A percentile compares a stretch with the other conserved stretches of the same genome.
These are phyloP conservation scores for Cadophora malorum DNA, from an alignment of 2,329 filamentous ascomycete species.

Conservation along the genomic window DNA sequence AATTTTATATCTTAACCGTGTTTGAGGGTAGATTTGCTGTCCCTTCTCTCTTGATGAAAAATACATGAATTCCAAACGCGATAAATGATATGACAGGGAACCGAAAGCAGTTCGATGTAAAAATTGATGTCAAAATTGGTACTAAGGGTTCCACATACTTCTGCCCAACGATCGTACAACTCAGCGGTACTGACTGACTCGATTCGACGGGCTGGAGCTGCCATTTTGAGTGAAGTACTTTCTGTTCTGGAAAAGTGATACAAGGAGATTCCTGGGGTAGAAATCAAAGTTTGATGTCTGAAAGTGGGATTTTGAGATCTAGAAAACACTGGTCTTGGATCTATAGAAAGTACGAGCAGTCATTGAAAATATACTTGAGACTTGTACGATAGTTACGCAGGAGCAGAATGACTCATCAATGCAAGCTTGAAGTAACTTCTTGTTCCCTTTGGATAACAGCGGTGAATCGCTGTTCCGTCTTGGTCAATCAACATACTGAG, in stretches of 20 bases:
- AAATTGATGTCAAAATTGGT: background rate
- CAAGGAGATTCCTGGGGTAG: background rate
- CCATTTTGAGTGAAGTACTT: slow-evolving; percentile 18
- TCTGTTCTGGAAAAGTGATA: background rate
- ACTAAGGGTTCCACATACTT: slow-evolving; percentile 29
- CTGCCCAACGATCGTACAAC: slow-evolving; percentile 58
- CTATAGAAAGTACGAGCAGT: background rate
- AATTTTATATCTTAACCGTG: too few species aligned
- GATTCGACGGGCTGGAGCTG: slow-evolving; percentile 31
- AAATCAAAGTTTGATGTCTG: background rate
- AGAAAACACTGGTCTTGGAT: background rate
- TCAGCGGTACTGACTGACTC: slow-evolving; percentile 48
- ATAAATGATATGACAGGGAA: background rate
- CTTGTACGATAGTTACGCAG: background rate
- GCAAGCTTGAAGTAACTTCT: background rate
- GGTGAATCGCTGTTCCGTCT: background rate
- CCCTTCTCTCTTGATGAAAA: too few species aligned
- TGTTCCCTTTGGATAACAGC: background rate
- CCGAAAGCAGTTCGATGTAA: too few species aligned
- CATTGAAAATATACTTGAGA: background rate
- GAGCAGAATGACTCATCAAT: background rate
- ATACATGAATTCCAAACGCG: too few species aligned
- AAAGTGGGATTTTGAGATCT: background rate
- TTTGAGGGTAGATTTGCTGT: too few species aligned
- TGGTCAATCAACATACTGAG: background rate